Evolutionary conservation across 2,329 filamentous ascomycete species (phyloP).

Genomic region (Bipolaris cookei): DNA sequence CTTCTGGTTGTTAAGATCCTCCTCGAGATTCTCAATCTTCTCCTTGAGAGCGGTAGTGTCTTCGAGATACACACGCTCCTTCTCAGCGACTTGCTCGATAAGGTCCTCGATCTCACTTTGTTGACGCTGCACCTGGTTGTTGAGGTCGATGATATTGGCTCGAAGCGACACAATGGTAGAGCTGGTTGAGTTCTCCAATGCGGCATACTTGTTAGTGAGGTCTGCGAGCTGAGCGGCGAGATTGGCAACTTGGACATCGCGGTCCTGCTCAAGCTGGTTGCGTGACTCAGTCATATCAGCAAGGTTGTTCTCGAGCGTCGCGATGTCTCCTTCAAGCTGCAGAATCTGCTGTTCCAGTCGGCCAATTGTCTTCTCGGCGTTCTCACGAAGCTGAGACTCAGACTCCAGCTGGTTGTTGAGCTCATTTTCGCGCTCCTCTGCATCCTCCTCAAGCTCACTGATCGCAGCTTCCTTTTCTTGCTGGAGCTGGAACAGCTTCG

Average conservation of each 20-base stretch:
- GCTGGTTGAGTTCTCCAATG: conserved; percentile 41
- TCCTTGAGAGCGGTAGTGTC: conserved; percentile 35
- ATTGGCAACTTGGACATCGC: conserved; percentile 43
- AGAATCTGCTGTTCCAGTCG: conserved; percentile 44
- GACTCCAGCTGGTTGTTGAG: conserved; percentile 48
- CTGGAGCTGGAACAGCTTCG: conserved; percentile 56
- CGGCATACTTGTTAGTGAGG: conserved; percentile 38
- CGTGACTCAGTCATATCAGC: conserved; percentile 38
- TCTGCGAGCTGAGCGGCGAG: conserved; percentile 46
- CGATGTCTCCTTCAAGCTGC: conserved; percentile 45
- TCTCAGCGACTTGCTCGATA: conserved; percentile 32
- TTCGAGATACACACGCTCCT: conserved; percentile 34
- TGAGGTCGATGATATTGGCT: conserved; percentile 51
- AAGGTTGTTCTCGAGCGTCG: conserved; percentile 30
- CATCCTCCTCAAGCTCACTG: conserved; percentile 45
- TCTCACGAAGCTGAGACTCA: conserved; percentile 49
- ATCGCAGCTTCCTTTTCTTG: conserved; percentile 51
- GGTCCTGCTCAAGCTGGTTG: conserved; percentile 40
- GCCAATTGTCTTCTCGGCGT: conserved; percentile 46
- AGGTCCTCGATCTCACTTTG: conserved; percentile 50
- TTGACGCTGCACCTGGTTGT: conserved; percentile 48
- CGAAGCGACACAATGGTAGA: conserved; percentile 42
- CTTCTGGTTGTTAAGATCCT: conserved; percentile 26
- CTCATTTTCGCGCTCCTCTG: conserved; percentile 50
- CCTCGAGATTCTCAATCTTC: conserved; percentile 31